Evolutionary conservation across 2,329 filamentous ascomycete species (phyloP).

Genomic region (Penicillium sp.): DNA sequence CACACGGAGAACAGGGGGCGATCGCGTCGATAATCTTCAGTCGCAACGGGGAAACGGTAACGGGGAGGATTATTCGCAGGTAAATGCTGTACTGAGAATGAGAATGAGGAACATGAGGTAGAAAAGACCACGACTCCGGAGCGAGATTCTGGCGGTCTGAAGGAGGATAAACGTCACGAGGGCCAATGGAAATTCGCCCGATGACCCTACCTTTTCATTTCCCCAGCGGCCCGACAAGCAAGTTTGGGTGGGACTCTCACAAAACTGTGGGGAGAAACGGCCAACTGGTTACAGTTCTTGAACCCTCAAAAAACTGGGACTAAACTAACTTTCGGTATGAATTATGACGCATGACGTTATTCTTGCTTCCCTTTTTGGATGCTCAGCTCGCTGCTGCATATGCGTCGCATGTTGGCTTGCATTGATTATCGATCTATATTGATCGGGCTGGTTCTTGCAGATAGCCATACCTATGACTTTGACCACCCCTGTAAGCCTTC

Average conservation of each 20-base stretch:
- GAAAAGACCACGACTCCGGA: not conserved
- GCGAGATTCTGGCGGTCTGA: slow-evolving; percentile 17
- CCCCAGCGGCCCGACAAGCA: not conserved
- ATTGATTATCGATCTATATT: not conserved
- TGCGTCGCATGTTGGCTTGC: not conserved
- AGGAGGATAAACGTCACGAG: slow-evolving; percentile 28
- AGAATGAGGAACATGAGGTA: not conserved
- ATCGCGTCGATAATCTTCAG: slow-evolving; percentile 4
- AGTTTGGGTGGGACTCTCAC: not conserved
- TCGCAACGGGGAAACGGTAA: not conserved
- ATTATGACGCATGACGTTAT: not conserved
- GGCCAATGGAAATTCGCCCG: slow-evolving; percentile 17
- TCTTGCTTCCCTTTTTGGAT: not conserved
- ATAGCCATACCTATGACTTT: not conserved
- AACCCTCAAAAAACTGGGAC: not conserved
- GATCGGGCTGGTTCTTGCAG: not conserved
- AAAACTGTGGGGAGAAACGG: not conserved
- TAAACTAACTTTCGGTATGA: not conserved
- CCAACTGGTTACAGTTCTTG: not conserved
- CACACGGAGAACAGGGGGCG: slow-evolving; percentile 9
- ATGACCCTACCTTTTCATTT: slow-evolving; percentile 21
- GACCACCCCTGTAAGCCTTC: not conserved
- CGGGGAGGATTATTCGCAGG: not conserved
- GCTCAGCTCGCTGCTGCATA: not conserved
- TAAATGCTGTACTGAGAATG: not conserved